Evolutionary conservation across 2,329 filamentous ascomycete species (phyloP).

Genomic region (Fusarium drepaniforme): DNA sequence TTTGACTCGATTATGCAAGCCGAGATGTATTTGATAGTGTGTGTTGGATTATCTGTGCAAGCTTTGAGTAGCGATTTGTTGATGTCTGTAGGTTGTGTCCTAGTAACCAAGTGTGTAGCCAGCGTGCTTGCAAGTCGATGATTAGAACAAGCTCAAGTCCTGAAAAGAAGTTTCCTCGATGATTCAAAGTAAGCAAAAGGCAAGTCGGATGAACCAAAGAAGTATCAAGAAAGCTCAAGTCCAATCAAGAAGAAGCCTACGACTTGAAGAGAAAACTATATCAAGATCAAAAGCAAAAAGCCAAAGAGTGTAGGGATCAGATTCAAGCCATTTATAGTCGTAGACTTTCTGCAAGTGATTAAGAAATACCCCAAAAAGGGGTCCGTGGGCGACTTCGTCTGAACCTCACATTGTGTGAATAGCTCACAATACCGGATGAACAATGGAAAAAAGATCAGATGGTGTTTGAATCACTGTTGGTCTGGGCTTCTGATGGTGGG

Average conservation of each 20-base stretch:
- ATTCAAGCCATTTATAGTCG: not conserved
- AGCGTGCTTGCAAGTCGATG: not conserved
- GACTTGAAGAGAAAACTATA: not conserved
- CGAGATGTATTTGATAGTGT: no score
- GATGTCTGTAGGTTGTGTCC: not conserved
- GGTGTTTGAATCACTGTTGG: not conserved
- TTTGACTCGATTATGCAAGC: not conserved
- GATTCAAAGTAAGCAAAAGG: not conserved
- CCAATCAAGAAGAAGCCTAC: not conserved
- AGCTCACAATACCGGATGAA: not conserved
- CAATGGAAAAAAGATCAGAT: not conserved
- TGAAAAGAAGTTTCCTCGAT: no score
- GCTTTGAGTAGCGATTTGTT: not conserved
- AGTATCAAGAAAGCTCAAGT: not conserved
- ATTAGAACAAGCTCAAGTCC: not conserved
- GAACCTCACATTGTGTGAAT: not conserved
- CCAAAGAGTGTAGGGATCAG: not conserved
- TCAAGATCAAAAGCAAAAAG: not conserved
- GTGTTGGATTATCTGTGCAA: not conserved
- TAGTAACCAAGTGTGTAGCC: not conserved
- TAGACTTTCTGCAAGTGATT: not conserved
- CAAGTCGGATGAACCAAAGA: not conserved
- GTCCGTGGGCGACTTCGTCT: slow-evolving; percentile 2
- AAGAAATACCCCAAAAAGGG: not conserved
- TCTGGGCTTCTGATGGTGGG: not conserved